Percentiles rank a stretch among this genome's conserved stretches.
Conservation (phyloP, 371 early-diverging fungal species). For the Circinella umbellata region DNA sequence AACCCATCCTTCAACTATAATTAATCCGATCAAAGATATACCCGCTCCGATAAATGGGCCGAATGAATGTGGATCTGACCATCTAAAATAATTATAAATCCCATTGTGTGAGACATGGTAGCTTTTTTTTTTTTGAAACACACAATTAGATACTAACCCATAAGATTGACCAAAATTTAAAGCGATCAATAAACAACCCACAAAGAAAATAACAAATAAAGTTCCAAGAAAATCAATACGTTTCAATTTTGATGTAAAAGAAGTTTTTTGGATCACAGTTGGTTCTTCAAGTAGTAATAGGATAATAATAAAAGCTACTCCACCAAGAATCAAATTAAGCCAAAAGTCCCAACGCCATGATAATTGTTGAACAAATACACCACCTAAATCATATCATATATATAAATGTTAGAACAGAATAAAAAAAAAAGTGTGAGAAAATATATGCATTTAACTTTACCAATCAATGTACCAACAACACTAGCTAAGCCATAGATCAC, state of each 20-base stretch:
- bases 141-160: no score
- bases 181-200: constrained; percentile 51
- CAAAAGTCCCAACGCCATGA: constrained; percentile 80
- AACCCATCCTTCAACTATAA: constrained; percentile 32
- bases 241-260: constrained; percentile 53
- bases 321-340: constrained; percentile 77
- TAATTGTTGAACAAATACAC: constrained; percentile 66
- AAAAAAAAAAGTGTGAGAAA: neutral
- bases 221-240: constrained; percentile 65
- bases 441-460: constrained; percentile 22
- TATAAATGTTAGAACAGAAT: neutral
- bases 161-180: constrained; percentile 50
- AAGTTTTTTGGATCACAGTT: constrained; percentile 40
- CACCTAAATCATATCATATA: constrained; percentile 56
- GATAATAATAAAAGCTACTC: constrained; percentile 52
- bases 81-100: constrained; percentile 4
- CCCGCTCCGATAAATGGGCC: constrained; percentile 26
- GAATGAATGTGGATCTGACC: constrained; percentile 20
- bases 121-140: no score
- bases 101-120: neutral
- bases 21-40: constrained; percentile 16
- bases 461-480: constrained; percentile 70
- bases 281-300: constrained; percentile 54
- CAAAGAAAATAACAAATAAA: constrained; percentile 15
- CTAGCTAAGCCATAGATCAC: constrained; percentile 73